phyloP scores from a whole-genome alignment of 495 filamentous ascomycete species.

The Aspergillus wentii region DNA sequence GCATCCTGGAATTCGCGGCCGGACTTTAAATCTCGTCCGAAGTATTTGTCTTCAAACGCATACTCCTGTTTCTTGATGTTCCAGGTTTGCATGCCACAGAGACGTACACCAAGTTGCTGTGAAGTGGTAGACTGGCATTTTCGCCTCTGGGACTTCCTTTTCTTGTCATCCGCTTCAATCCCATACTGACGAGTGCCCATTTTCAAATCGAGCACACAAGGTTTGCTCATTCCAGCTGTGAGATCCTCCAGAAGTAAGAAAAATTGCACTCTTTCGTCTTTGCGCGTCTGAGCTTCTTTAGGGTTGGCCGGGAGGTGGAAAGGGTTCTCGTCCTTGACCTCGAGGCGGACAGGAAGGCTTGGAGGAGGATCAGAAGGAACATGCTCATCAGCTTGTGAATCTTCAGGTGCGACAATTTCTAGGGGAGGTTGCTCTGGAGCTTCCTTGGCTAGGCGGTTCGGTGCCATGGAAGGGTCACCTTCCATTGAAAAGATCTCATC shows the following conservation, averaged over 20 bases:
- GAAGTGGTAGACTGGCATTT: slow-evolving; percentile 94
- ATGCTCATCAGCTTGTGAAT: not conserved
- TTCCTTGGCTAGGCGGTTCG: slow-evolving; percentile 2
- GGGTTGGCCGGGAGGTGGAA: slow-evolving; percentile 60
- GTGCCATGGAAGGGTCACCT: slow-evolving; percentile 34
- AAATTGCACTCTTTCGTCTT: slow-evolving; percentile 75
- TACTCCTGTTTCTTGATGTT: slow-evolving; percentile 79
- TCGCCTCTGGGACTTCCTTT: slow-evolving; percentile 83
- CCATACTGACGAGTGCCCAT: slow-evolving; percentile 99
- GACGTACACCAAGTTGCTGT: slow-evolving; percentile 80
- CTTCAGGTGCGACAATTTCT: slow-evolving; percentile 2
- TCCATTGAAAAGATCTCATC: slow-evolving; percentile 75
- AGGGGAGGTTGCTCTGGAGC: not conserved
- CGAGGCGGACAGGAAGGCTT: not conserved
- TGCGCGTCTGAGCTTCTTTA: slow-evolving; percentile 68
- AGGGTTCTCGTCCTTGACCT: slow-evolving; percentile 6
- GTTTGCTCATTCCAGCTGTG: slow-evolving; percentile 92
- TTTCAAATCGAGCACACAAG: slow-evolving; percentile 95
- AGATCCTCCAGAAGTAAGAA: slow-evolving; percentile 96
- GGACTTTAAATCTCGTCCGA: slow-evolving; percentile 81
- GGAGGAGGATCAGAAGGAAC: not conserved
- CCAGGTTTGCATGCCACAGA: slow-evolving; percentile 97
- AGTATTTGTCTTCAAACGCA: slow-evolving; percentile 94
- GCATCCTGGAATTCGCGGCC: slow-evolving; percentile 88
- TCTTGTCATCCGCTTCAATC: slow-evolving; percentile 87